Percentiles rank a stretch among this genome's conserved stretches.
Conservation (phyloP, 352 stramenopile species). For the Pythium volutum region DNA sequence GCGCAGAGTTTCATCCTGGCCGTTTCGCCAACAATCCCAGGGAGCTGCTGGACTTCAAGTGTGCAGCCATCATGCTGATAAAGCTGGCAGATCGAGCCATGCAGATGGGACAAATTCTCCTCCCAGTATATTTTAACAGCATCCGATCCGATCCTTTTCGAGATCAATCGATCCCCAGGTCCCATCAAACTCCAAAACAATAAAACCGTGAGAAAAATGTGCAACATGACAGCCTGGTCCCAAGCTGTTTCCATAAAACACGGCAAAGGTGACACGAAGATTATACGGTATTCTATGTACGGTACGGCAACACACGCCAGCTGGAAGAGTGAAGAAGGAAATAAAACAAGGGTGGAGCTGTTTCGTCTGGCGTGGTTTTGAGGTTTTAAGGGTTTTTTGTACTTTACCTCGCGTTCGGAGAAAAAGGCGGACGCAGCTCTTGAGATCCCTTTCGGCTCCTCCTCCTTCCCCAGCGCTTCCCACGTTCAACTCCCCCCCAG, state of each 20-base stretch:
- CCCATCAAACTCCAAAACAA: slow-evolving; percentile 3
- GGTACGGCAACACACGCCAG: slow-evolving; percentile 13
- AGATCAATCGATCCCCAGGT: not conserved
- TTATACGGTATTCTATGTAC: slow-evolving; percentile 3
- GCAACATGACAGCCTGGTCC: slow-evolving; percentile 9
- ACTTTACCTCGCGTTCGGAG: slow-evolving; percentile 6
- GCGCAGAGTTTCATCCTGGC: not conserved
- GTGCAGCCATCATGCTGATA: not conserved
- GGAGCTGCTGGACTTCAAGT: slow-evolving; percentile 15
- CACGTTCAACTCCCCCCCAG: slow-evolving; percentile 18
- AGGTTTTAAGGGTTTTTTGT: slow-evolving; percentile 10
- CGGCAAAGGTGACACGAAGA: not conserved
- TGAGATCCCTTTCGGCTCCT: slow-evolving; percentile 1
- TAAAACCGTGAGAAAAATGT: slow-evolving; percentile 7
- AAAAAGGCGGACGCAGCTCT: slow-evolving; percentile 8
- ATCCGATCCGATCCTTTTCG: not conserved
- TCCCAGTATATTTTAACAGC: not conserved
- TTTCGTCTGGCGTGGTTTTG: slow-evolving; percentile 8
- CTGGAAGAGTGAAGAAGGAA: slow-evolving; percentile 10
- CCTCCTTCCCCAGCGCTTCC: slow-evolving; percentile 7
- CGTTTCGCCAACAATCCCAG: slow-evolving; percentile 2
- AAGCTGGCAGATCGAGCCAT: not conserved
- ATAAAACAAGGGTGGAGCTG: slow-evolving; percentile 5
- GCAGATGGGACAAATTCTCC: slow-evolving; percentile 1
- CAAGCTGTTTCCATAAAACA: not conserved